Evolutionary conservation across 805 yeast species (phyloP), one percentile per base, ranked within the genome.

Genomic region (Ogataea pilisensis): DNA sequence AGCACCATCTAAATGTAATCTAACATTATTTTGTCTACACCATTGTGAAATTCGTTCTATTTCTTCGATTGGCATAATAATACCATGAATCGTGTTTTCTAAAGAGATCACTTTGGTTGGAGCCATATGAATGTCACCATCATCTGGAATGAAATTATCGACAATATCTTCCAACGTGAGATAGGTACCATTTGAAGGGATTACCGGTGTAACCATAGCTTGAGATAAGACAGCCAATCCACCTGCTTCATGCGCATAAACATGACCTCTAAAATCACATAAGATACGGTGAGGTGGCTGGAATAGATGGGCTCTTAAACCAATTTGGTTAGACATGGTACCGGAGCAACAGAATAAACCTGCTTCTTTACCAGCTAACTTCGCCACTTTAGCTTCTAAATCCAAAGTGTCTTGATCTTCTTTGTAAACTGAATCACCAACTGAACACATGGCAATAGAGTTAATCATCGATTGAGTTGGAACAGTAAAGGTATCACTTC

Each of bases 1-100:
- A 12, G 96, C 96, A 46, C 96, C 96, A 60, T 89, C 96, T 53
- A 89, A 76, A 57, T 89, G 96, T 51, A 88, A 63, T 45, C 69
- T 73, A 42, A 85, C 67, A 42, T 69, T 71, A 53, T 82, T 72
- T 25, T 65, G 76, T 42, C 70, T 68, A 46, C 90, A 85, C 72
- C 84, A 88, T 33, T 64, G 72, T 25, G 82, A 72, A 51, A 89
- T 88, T 42, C 76, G 74, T 42, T 66, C 66, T 39, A 89, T 71
- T 58, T 87, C 95, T 21, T 82, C 89, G 35, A 80, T 50, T 7
- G 96, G 96, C 62, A 75, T 73, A 33, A 88, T 64, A 34, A 82
- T 73, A 29, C 96, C 96, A 49, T 85, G 89, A 34, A 87, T 58
- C 4, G 96, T 89, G 66, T 89, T 88, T 59, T 89, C 96, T 51